Conservation (phyloP, 1,139 yeast species). For the Suhomyces ambrosiae region DNA sequence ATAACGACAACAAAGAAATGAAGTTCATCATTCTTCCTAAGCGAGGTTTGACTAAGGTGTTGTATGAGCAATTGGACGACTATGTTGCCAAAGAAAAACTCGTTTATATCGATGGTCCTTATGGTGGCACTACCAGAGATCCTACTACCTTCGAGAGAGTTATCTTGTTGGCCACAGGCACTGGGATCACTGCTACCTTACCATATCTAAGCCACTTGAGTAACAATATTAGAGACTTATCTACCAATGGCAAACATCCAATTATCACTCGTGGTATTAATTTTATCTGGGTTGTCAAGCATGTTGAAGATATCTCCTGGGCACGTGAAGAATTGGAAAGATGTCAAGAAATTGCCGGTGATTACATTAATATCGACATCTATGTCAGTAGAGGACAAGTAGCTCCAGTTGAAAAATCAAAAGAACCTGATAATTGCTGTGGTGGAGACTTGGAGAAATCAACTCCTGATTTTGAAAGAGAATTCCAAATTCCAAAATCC, state of each 20-base stretch:
- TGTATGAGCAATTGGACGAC: constrained; percentile 32
- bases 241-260: constrained; percentile 14
- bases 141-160: constrained; percentile 51
- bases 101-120: constrained; percentile 63
- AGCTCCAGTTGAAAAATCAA: background rate
- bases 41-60: constrained; percentile 49
- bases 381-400: constrained; percentile 22
- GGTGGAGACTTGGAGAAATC: constrained; percentile 1
- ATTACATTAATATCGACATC: constrained; percentile 28
- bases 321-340: constrained; percentile 40
- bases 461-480: background rate
- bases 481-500: constrained; percentile 2
- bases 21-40: constrained; percentile 54
- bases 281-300: constrained; percentile 53
- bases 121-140: constrained; percentile 60
- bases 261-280: constrained; percentile 32
- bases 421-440: too few relatives aligned
- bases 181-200: constrained; percentile 58
- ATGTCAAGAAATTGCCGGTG: constrained; percentile 28
- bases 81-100: constrained; percentile 25
- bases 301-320: constrained; percentile 46
- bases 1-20: constrained; percentile 34
- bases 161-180: constrained; percentile 48
- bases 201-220: constrained; percentile 45
- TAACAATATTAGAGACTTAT: constrained; percentile 17